phyloP scores from a whole-genome alignment of 306 rosid species.

The Prosopis cineraria region DNA sequence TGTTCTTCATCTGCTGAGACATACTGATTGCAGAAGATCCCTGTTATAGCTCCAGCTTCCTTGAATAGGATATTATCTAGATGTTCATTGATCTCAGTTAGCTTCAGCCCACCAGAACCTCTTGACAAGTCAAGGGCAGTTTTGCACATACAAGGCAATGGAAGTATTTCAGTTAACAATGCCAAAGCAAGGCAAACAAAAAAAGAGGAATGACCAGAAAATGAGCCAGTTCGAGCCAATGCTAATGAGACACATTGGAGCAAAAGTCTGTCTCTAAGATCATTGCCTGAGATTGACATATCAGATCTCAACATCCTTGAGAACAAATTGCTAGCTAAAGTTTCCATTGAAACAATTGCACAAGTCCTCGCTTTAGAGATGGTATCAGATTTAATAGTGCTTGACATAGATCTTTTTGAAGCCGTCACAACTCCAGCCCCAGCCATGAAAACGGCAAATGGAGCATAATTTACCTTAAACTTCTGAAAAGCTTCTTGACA shows the following conservation, averaged over 20 bases:
- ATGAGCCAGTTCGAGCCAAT: conserved; percentile 60
- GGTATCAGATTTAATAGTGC: conserved; percentile 44
- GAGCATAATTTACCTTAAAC: conserved; percentile 46
- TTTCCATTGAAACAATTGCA: conserved; percentile 58
- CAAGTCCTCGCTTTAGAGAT: conserved; percentile 48
- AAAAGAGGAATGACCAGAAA: conserved; percentile 60
- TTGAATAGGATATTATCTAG: conserved; percentile 60
- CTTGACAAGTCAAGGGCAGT: conserved; percentile 40
- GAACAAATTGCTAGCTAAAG: conserved; percentile 50
- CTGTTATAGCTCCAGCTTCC: conserved; percentile 79
- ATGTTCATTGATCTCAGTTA: conserved; percentile 62
- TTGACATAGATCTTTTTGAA: conserved; percentile 39
- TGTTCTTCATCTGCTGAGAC: conserved; percentile 62
- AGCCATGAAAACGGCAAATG: conserved; percentile 77
- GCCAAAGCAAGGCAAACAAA: conserved; percentile 67
- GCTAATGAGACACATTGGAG: conserved; percentile 71
- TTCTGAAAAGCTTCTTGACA: conserved; percentile 46
- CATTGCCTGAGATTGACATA: conserved; percentile 11
- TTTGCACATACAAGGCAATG: conserved; percentile 58
- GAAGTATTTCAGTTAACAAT: conserved; percentile 72
- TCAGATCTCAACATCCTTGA: conserved; percentile 36
- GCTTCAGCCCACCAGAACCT: conserved; percentile 36
- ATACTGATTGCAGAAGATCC: conserved; percentile 78
- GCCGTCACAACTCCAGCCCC: conserved; percentile 75
- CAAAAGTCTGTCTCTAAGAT: conserved; percentile 45